Base-by-base conservation (phyloP, 2,329 filamentous ascomycete species). In the Didymella sp. region DNA sequence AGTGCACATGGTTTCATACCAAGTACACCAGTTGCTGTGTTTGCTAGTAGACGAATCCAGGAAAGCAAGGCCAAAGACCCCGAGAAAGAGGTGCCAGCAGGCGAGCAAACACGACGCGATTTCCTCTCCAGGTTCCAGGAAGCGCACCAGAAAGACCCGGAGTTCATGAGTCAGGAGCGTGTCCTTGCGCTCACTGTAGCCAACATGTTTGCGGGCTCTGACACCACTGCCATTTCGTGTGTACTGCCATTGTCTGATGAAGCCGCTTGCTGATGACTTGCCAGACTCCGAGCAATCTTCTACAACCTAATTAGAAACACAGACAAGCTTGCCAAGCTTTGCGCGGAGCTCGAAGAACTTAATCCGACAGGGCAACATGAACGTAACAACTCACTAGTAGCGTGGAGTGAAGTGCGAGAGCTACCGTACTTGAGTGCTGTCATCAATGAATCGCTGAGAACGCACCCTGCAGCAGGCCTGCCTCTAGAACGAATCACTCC, bases 371-470 rank as follows among this genome's bases (percentile, higher is more conserved):
- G 52, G 3, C 63, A 21, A 41, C 41, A 24, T 55, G 54, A 24
- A 21, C 17, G 24, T 12, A 17, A 28, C 21, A 24, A 46, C 35
- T 33, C 45, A 12, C 30, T 62, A 4, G 31, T 58, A 6, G 21
- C 50, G 12, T 62, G 56, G 56, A 45, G 44, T 9, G 41, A 54
- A 21, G 40, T 54, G 9, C 55, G 50, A 21, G 45, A 61, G 6
- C 48, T 67, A 13, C 58, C 77, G 0, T 81, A 79, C 60, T 69
- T 81, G 3, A 73, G 78, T 50, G 78, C 78, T 13, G 72, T 79
- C 15, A 78, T 81, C 60, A 75, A 78, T 50, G 79, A 82, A 60
- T 71, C 77, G 0, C 62, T 80, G 4, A 72, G 80, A 4, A 66
- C 75, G 15, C 77, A 80, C 59, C 79, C 79, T 5, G 75, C 79